Base-by-base conservation (phyloP, 306 rosid species). In the Corylus americana region DNA sequence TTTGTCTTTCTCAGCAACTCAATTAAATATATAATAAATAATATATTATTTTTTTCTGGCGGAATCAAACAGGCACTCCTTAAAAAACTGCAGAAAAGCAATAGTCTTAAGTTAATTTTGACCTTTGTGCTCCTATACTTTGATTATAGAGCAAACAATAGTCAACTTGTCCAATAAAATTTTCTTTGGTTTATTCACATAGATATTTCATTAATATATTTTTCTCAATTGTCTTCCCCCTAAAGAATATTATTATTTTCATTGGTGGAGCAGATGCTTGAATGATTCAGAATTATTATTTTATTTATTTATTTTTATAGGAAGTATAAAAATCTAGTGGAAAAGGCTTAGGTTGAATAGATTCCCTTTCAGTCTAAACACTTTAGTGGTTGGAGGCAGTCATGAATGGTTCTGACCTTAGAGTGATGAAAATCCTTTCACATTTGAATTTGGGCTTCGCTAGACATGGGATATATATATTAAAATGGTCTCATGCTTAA, bases 351-450 rank as follows among this genome's bases (percentile, higher is more conserved):
- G 16, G 79, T 63, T 82, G 74, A 82, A 74, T 70, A 79, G 86
- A 79, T 83, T 83, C 83, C 66, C 9, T 75, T 83, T 61, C 62
- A 61, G 77, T 71, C 78, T 83, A 71, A 62, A 53, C 49, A 49
- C 86, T 79, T 75, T 79, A 79, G 86, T 83, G 57, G 86, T 83
- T 83, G 86, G 86, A 71, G 72, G 74, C 83, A 70, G 83, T 83
- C 83, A 75, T 74, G 57, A 53, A 57, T 70, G 81, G 75, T 63
- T 75, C 83, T 70, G 83, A 83, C 80, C 55, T 75, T 76, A 39
- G 45, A 7, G 31, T 61, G 44, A 68, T 48, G 44, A 63, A 81
- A 69, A 63, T 61, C 71, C 74, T 79, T 79, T 74, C 83, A 74
- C 79, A 73, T 70, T 50, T 55, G 48, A 18, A 25, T 44, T 14